Conservation (phyloP, 306 rosid species). For the Trifolium subterraneum region DNA sequence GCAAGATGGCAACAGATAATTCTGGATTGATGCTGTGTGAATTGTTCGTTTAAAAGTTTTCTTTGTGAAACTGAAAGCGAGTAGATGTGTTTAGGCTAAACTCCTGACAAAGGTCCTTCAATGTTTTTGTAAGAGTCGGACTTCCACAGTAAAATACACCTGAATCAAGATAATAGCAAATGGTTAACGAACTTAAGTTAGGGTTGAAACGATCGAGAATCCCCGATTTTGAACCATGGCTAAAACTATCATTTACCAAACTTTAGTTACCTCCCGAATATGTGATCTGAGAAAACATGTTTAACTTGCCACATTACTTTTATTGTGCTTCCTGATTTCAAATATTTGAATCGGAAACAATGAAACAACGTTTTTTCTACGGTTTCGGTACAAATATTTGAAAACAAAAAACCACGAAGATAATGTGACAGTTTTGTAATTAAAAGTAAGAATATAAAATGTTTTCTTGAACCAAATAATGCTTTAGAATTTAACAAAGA, state of each 20-base stretch:
- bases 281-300: too few relatives aligned
- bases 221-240: too few relatives aligned
- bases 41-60: constrained; percentile 61
- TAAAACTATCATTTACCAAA: too few relatives aligned
- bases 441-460: too few relatives aligned
- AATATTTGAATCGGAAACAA: background rate
- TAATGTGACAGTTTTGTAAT: background rate
- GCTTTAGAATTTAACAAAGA: constrained; percentile 13
- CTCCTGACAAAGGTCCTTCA: constrained; percentile 48
- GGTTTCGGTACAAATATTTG: background rate
- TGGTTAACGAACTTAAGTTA: too few relatives aligned
- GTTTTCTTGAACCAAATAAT: background rate
- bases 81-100: constrained; percentile 49
- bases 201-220: too few relatives aligned
- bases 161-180: constrained; percentile 48
- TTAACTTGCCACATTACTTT: too few relatives aligned
- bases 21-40: constrained; percentile 14
- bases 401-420: background rate
- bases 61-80: constrained; percentile 85
- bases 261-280: too few relatives aligned
- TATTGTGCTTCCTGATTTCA: too few relatives aligned
- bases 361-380: background rate
- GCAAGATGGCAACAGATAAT: constrained; percentile 4
- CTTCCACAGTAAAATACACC: constrained; percentile 95
- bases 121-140: constrained; percentile 50